A percentile compares a stretch with the other conserved stretches of the same genome.
Conservation (phyloP, 2,329 filamentous ascomycete species). For the Aciculosporium take region DNA sequence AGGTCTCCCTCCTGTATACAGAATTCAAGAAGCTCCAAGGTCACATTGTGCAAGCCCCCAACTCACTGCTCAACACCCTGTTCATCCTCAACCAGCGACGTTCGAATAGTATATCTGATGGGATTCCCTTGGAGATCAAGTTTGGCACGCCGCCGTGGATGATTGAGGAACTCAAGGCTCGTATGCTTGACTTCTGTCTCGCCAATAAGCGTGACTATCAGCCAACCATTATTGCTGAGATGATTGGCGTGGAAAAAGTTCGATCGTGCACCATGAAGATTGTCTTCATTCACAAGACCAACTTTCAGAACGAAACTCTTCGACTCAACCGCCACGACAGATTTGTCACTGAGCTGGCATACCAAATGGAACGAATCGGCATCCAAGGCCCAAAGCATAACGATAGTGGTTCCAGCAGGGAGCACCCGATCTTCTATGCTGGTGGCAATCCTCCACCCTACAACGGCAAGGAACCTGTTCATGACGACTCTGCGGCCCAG, state of each 20-base stretch:
- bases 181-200: conserved; percentile 70
- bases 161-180: conserved; percentile 67
- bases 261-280: conserved; percentile 81
- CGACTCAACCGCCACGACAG: conserved; percentile 85
- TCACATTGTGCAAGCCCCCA: conserved; percentile 88
- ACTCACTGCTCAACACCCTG: conserved; percentile 80
- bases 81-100: conserved; percentile 93
- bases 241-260: conserved; percentile 66
- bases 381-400: conserved; percentile 59
- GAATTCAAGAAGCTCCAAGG: conserved; percentile 99
- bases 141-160: conserved; percentile 75
- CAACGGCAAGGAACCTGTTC: conserved; percentile 16
- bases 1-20: conserved; percentile 83
- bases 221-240: conserved; percentile 70
- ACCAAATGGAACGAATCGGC: conserved; percentile 66
- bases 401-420: conserved; percentile 53
- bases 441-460: conserved; percentile 19
- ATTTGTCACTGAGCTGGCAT: conserved; percentile 84
- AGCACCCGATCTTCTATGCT: conserved; percentile 48
- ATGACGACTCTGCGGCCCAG: conserved; percentile 7
- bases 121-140: conserved; percentile 68
- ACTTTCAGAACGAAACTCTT: conserved; percentile 87
- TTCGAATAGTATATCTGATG: conserved; percentile 76
- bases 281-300: conserved; percentile 95
- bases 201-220: conserved; percentile 84